phyloP scores from a whole-genome alignment of 768 basidiomycete species.

The Boletus reticuloceps region DNA sequence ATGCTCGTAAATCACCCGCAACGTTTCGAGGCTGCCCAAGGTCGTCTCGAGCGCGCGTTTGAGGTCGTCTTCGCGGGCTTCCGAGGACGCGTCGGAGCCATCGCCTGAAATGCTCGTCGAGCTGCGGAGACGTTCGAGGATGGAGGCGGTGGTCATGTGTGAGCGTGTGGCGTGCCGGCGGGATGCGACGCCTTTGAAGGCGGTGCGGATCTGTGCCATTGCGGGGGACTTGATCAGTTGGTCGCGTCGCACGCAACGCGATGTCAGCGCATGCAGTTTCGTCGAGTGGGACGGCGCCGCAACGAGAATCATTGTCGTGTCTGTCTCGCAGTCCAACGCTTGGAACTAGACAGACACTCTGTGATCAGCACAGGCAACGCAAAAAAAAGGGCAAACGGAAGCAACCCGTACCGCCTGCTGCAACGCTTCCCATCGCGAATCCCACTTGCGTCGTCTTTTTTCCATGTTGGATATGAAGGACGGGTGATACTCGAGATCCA shows the following conservation, averaged over 20 bases:
- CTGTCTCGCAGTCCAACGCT: conserved; percentile 75
- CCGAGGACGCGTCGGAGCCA: conserved; percentile 51
- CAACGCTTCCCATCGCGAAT: conserved; percentile 71
- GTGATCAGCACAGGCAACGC: conserved; percentile 1
- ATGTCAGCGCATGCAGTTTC: conserved; percentile 61
- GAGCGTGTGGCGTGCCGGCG: conserved; percentile 50
- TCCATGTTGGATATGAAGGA: conserved; percentile 62
- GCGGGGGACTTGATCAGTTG: conserved; percentile 45
- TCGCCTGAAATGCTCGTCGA: conserved; percentile 44
- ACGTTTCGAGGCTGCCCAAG: conserved; percentile 58
- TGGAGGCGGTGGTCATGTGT: conserved; percentile 44
- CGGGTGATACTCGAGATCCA: conserved; percentile 77
- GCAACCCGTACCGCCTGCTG: conserved; percentile 58
- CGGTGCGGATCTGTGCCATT: conserved; percentile 50
- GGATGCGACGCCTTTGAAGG: conserved; percentile 58
- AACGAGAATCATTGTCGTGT: conserved; percentile 70
- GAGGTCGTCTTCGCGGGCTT: conserved; percentile 60
- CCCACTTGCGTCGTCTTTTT: conserved; percentile 70
- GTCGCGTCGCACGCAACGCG: conserved; percentile 67
- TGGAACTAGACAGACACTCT: conserved; percentile 52
- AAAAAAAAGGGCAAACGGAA: not conserved
- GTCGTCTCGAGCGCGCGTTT: conserved; percentile 67
- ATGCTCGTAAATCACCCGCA: conserved; percentile 66
- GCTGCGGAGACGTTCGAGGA: conserved; percentile 43
- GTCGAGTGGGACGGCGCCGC: conserved; percentile 74